These are phyloP conservation scores for bread wheat (Triticum aestivum) DNA, from an alignment of 176 grass and related monocot species.

Conservation along the genomic window IWGSC_CS_RefSeq_v2.1 NC_057807.1:125022644-125023143, in stretches of 20 bases:
- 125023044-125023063: not conserved
- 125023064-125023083: not conserved
- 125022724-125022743: constrained; percentile 2
- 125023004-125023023: not conserved
- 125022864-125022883: not conserved
- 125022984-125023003: not conserved
- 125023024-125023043: not conserved
- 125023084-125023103: not conserved
- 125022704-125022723: constrained; percentile 12
- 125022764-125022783: not conserved
- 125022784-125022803: not conserved
- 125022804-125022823: not conserved
- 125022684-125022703: not conserved
- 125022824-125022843: constrained; percentile 18
- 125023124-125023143: not conserved
- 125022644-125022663: not conserved
- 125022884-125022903: not conserved
- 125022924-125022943: not conserved
- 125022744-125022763: not conserved
- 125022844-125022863: not conserved
- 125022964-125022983: not conserved
- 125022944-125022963: not conserved
- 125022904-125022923: not conserved
- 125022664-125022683: constrained; percentile 7
- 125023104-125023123: not conserved